These are phyloP conservation scores for Theobroma cacao DNA, from an alignment of 345 rosid genomes.

Conservation along the genomic window DNA sequence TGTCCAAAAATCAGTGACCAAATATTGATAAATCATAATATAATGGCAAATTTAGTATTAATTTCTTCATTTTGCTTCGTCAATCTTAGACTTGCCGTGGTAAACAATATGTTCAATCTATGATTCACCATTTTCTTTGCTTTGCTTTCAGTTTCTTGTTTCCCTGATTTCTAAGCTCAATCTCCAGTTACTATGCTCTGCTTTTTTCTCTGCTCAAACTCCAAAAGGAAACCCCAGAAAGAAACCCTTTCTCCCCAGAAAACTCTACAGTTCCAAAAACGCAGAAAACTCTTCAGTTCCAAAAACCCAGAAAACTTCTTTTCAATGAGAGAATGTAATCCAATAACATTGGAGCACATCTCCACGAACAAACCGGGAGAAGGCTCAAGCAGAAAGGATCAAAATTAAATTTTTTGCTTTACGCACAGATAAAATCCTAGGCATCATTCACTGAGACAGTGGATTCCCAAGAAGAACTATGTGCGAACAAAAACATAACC, in stretches of 20 bases:
- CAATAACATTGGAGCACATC: slow-evolving; percentile 17
- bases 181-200: not conserved
- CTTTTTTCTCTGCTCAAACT: too few relatives aligned
- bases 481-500: not conserved
- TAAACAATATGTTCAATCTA: too few relatives aligned
- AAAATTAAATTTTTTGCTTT: not conserved
- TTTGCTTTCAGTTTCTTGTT: too few relatives aligned
- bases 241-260: too few relatives aligned
- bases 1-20: too few relatives aligned
- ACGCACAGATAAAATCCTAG: slow-evolving; percentile 9
- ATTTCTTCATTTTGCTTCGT: too few relatives aligned
- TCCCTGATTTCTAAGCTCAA: too few relatives aligned
- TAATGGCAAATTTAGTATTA: too few relatives aligned
- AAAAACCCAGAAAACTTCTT: not conserved
- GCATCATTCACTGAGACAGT: not conserved
- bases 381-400: slow-evolving; percentile 19
- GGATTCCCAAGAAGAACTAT: slow-evolving; percentile 11
- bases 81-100: too few relatives aligned
- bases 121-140: too few relatives aligned
- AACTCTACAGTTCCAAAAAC: not conserved
- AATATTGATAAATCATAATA: too few relatives aligned
- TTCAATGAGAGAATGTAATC: slow-evolving; percentile 6
- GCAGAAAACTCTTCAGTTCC: not conserved
- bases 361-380: slow-evolving; percentile 3
- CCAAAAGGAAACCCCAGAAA: too few relatives aligned